Base-by-base conservation (phyloP, 1,284 basidiomycete genomes). In the Malassezia obtusa region DNA sequence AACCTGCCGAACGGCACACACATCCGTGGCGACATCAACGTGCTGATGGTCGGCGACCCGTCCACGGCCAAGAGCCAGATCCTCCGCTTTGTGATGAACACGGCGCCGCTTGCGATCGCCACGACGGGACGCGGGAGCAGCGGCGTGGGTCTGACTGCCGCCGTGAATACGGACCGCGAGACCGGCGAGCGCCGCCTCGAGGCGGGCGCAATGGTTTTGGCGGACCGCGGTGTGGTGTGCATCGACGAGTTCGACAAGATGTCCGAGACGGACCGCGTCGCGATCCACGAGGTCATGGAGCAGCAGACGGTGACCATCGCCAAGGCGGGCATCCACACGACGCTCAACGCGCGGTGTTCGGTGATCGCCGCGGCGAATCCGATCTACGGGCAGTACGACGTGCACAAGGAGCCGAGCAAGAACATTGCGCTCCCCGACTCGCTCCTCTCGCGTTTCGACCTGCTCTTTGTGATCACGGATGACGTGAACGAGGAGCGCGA, bases 181-280 rank as follows among this genome's bases (percentile, higher is more conserved):
- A 98, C 94, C 15, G 80, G 79, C 65, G 94, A 99, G 74, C 83
- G 94, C 51, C 80, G 92, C 55, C 81, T 98, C 43, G 94, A 98
- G 77, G 94, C 92, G 8, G 94, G 94, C 55, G 94, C 94, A 12
- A 98, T 99, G 94, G 94, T 99, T 30, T 83, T 99, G 43, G 94
- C 94, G n/a, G 94, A 99, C 76, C 84, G 91, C 58, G 94, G 94
- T 19, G 90, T 98, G 12, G 92, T 98, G 41, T 99, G 92, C 77
- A 98, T 99, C 67, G 94, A 99, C 76, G 92, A 99, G 77, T 99
- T 99, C 70, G 92, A 99, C 81, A 99, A 99, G 76, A 98, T 99
- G 92, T 90, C 87, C 28, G 94, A 98, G 67, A 81, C 95, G 61
- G 92, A 99, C 77, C 84, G 94, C 64, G 92, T 96, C n/a, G 92